phyloP scores from a whole-genome alignment of 2,329 filamentous ascomycete species.

The Fusarium sp. region DNA sequence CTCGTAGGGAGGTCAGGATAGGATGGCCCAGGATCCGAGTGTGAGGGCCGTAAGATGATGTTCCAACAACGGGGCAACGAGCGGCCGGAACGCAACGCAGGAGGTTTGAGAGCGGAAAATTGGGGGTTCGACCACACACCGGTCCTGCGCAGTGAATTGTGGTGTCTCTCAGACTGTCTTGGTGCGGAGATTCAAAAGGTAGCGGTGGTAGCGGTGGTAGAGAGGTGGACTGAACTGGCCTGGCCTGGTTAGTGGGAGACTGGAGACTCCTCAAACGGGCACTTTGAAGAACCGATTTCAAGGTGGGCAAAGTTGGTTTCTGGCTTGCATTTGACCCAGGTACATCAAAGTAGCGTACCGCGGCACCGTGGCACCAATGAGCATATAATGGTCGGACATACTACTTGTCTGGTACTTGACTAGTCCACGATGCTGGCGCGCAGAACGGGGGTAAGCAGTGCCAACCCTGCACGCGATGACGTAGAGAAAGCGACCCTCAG shows the following conservation, averaged over 20 bases:
- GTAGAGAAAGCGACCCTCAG: constrained; percentile 38
- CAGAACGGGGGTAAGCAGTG: constrained; percentile 23
- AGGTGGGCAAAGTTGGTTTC: constrained; percentile 41
- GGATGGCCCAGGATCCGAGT: constrained; percentile 23
- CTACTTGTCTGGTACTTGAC: constrained; percentile 17
- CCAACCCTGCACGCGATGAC: constrained; percentile 41
- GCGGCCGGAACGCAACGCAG: constrained; percentile 26
- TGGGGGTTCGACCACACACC: constrained; percentile 35
- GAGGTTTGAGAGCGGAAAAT: constrained; percentile 35
- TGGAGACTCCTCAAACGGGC: constrained; percentile 25
- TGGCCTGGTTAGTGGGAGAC: constrained; percentile 32
- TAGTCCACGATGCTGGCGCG: constrained; percentile 26
- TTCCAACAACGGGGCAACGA: constrained; percentile 35
- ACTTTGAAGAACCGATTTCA: constrained; percentile 24
- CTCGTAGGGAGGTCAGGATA: constrained; percentile 25
- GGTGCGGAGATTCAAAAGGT: constrained; percentile 40
- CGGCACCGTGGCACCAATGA: neutral
- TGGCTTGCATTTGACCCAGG: constrained; percentile 15
- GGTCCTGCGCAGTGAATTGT: constrained; percentile 8
- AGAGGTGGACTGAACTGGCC: constrained; percentile 27
- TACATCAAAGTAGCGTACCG: constrained; percentile 19
- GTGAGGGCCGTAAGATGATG: constrained; percentile 26
- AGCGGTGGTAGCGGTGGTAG: constrained; percentile 38
- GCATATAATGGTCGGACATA: neutral
- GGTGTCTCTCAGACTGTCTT: constrained; percentile 31